These are phyloP conservation scores for Pyrus betulifolia DNA, from an alignment of 306 rosid species.

Conservation along the genomic window DNA sequence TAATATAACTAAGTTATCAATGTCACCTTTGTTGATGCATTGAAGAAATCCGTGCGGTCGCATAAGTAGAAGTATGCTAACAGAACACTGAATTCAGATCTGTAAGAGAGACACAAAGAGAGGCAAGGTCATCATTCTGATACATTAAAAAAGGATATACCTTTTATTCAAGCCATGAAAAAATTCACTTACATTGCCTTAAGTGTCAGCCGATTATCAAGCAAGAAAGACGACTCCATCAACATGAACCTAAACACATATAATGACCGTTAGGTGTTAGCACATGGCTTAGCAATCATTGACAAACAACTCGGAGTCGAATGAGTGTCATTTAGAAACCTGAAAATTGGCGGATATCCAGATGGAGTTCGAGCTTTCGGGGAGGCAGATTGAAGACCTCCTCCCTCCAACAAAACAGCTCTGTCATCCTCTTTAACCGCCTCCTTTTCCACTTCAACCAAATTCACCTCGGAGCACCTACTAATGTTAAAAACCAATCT, in stretches of 20 bases:
- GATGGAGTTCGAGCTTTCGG: slow-evolving; percentile 48
- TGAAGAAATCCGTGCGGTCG: slow-evolving; percentile 84
- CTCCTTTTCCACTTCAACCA: slow-evolving; percentile 47
- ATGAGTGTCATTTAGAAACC: slow-evolving; percentile 28
- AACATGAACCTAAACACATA: slow-evolving; percentile 54
- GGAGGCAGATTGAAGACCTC: slow-evolving; percentile 48
- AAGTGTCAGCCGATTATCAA: slow-evolving; percentile 80
- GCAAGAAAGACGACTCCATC: slow-evolving; percentile 72
- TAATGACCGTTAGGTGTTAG: not conserved
- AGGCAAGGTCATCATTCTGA: slow-evolving; percentile 15
- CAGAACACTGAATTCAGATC: slow-evolving; percentile 79
- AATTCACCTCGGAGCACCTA: slow-evolving; percentile 62
- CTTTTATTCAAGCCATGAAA: not conserved
- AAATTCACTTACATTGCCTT: slow-evolving; percentile 78
- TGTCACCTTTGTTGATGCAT: slow-evolving; percentile 59
- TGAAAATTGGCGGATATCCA: slow-evolving; percentile 43
- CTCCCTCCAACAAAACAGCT: slow-evolving; percentile 65
- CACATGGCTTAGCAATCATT: slow-evolving; percentile 11
- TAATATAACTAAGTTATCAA: slow-evolving; percentile 9
- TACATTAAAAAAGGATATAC: not conserved
- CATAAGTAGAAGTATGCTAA: slow-evolving; percentile 70
- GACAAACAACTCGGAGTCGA: slow-evolving; percentile 8
- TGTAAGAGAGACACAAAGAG: slow-evolving; percentile 16
- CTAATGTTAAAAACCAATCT: slow-evolving; percentile 27
- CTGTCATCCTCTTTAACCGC: slow-evolving; percentile 65